Conservation (phyloP, 495 filamentous ascomycete species). For the Lindgomyces ingoldianus region DNA sequence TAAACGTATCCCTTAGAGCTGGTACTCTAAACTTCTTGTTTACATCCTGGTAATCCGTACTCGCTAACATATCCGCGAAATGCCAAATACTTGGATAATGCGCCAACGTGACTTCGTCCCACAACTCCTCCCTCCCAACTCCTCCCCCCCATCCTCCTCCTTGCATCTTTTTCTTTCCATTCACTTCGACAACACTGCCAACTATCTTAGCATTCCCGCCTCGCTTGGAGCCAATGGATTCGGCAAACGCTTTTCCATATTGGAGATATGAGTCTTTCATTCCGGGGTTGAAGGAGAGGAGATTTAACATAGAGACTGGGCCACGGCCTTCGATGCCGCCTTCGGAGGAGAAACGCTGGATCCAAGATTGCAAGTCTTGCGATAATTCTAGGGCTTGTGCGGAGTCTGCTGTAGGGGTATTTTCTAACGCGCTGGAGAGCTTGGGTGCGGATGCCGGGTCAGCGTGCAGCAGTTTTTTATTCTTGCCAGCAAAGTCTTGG, state of each 20-base stretch:
- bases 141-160: slow-evolving; percentile 21
- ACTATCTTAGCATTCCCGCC: slow-evolving; percentile 66
- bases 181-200: slow-evolving; percentile 54
- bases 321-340: slow-evolving; percentile 40
- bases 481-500: slow-evolving; percentile 50
- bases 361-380: slow-evolving; percentile 54
- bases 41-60: slow-evolving; percentile 63
- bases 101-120: slow-evolving; percentile 64
- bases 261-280: slow-evolving; percentile 57
- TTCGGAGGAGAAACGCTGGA: slow-evolving; percentile 35
- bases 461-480: slow-evolving; percentile 51
- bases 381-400: slow-evolving; percentile 59
- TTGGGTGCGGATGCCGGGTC: slow-evolving; percentile 41
- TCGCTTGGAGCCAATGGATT: slow-evolving; percentile 53
- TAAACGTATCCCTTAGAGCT: slow-evolving; percentile 63
- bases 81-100: slow-evolving; percentile 66
- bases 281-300: slow-evolving; percentile 60
- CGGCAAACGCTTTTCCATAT: slow-evolving; percentile 61
- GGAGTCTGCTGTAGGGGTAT: slow-evolving; percentile 40
- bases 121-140: slow-evolving; percentile 18
- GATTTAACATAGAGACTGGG: slow-evolving; percentile 67
- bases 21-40: slow-evolving; percentile 58
- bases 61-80: slow-evolving; percentile 65
- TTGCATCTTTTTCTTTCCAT: slow-evolving; percentile 38
- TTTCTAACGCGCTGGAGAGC: slow-evolving; percentile 47